Conservation (phyloP, 371 early-diverging fungal genomes). For the Umbelopsis sp. region DNA sequence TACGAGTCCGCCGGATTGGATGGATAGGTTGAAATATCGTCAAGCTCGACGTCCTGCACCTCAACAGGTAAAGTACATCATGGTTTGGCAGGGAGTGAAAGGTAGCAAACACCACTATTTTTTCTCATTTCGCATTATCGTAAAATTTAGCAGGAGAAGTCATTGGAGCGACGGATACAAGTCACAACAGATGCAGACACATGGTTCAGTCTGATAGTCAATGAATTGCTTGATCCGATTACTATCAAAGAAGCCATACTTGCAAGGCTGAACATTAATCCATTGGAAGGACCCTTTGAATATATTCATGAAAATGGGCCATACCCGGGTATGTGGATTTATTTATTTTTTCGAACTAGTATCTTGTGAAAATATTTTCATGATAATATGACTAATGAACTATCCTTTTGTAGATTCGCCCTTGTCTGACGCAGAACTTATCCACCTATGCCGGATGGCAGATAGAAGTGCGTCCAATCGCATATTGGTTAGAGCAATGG, state of each 20-base stretch:
- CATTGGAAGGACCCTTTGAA: conserved; percentile 47
- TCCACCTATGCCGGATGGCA: conserved; percentile 44
- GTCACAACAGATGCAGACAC: conserved; percentile 60
- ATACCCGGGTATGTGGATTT: conserved; percentile 43
- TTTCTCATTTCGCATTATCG: not conserved
- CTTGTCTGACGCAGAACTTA: conserved; percentile 38
- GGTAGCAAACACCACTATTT: not conserved
- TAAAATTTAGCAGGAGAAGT: not conserved
- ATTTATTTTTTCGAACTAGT: not conserved
- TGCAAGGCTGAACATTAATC: conserved; percentile 46
- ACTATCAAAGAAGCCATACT: conserved; percentile 52
- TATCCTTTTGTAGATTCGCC: conserved; percentile 28
- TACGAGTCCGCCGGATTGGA: conserved; percentile 20
- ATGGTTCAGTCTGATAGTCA: conserved; percentile 58
- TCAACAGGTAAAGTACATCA: conserved; percentile 28
- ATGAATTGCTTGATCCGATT: conserved; percentile 53
- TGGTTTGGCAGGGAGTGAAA: not conserved
- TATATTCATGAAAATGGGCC: conserved; percentile 58
- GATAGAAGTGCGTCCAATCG: conserved; percentile 47
- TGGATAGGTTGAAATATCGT: conserved; percentile 24
- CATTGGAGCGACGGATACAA: conserved; percentile 52
- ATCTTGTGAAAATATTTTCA: not conserved
- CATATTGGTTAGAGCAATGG: conserved; percentile 35
- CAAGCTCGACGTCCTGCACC: conserved; percentile 34
- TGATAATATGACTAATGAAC: not conserved